Conservation (phyloP, 2,329 filamentous ascomycete genomes). For the Penicillium sp. region DNA sequence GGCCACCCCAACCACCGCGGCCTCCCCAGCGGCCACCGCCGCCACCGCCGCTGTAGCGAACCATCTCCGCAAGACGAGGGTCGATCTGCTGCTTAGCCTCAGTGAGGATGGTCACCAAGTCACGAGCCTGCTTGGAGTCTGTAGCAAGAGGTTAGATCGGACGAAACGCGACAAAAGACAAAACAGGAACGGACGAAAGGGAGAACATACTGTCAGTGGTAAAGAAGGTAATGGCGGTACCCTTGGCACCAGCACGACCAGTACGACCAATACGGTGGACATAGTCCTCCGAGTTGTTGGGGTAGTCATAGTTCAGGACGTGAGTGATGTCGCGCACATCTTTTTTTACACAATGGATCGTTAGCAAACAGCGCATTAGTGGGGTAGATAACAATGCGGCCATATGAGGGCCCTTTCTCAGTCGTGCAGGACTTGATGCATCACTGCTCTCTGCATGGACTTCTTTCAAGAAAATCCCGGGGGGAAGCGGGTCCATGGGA, state of each 20-base stretch:
- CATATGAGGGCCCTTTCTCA: slow-evolving; percentile 47
- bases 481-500: slow-evolving; percentile 46
- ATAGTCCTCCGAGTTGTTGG: slow-evolving; percentile 77
- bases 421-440: slow-evolving; percentile 57
- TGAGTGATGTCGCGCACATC: slow-evolving; percentile 99
- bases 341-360: slow-evolving; percentile 60
- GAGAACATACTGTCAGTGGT: slow-evolving; percentile 89
- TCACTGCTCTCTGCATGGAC: slow-evolving; percentile 53
- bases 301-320: slow-evolving; percentile 99
- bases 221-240: slow-evolving; percentile 97
- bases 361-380: slow-evolving; percentile 65
- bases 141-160: slow-evolving; percentile 15
- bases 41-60: slow-evolving; percentile 79
- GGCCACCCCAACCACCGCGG: slow-evolving; percentile 56
- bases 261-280: slow-evolving; percentile 65
- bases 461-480: slow-evolving; percentile 41
- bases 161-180: too few species aligned
- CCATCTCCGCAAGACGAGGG: slow-evolving; percentile 92
- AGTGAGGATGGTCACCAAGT: slow-evolving; percentile 83
- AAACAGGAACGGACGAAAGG: too few species aligned
- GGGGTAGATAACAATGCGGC: slow-evolving; percentile 37
- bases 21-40: slow-evolving; percentile 57
- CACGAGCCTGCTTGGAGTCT: slow-evolving; percentile 94
- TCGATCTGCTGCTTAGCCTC: slow-evolving; percentile 99
- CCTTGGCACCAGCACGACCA: slow-evolving; percentile 72